Percentiles rank a stretch among this genome's conserved stretches.
These are phyloP conservation scores for Mycosphaerelloides madeirae DNA, from an alignment of 2,329 filamentous ascomycete species.

Conservation along the genomic window DNA sequence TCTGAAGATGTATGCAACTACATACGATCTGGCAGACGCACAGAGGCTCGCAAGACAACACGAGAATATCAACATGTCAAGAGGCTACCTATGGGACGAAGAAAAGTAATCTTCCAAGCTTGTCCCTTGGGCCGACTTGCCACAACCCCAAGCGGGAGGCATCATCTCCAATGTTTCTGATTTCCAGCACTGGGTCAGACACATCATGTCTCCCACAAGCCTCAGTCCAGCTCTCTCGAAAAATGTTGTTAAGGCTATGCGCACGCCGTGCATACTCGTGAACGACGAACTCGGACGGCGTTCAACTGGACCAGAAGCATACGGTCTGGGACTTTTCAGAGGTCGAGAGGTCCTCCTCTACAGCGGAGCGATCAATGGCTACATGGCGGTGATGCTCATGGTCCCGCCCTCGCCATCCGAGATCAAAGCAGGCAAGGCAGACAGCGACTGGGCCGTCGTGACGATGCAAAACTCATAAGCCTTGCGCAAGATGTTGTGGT, in stretches of 20 bases:
- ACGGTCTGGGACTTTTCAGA: conserved; percentile 41
- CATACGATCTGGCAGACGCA: conserved; percentile 34
- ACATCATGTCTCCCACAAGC: conserved; percentile 38
- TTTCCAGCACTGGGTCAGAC: conserved; percentile 50
- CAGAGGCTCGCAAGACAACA: conserved; percentile 7
- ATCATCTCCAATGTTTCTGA: conserved; percentile 46
- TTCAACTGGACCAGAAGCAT: conserved; percentile 33
- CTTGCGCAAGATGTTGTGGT: conserved; percentile 5
- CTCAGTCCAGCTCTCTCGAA: conserved; percentile 4
- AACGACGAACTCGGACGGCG: conserved; percentile 7
- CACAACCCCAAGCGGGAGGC: conserved; percentile 21
- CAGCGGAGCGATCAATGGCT: conserved; percentile 43
- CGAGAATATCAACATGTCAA: conserved; percentile 12
- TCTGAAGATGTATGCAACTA: conserved; percentile 39
- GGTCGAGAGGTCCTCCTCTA: conserved; percentile 44
- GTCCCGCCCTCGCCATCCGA: conserved; percentile 33
- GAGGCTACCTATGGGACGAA: conserved; percentile 24
- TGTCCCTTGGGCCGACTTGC: conserved; percentile 10
- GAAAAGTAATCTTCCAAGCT: conserved; percentile 4
- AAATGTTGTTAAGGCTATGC: conserved; percentile 10
- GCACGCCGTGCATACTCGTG: conserved; percentile 10
- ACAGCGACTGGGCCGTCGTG: conserved; percentile 41
- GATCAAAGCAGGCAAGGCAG: conserved; percentile 9
- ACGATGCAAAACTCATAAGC: conserved; percentile 21
- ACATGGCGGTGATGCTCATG: conserved; percentile 42